A percentile compares a stretch with the other conserved stretches of the same genome.
Conservation (phyloP, 139 green algal species). For the Tetradesmus obliquus region DNA sequence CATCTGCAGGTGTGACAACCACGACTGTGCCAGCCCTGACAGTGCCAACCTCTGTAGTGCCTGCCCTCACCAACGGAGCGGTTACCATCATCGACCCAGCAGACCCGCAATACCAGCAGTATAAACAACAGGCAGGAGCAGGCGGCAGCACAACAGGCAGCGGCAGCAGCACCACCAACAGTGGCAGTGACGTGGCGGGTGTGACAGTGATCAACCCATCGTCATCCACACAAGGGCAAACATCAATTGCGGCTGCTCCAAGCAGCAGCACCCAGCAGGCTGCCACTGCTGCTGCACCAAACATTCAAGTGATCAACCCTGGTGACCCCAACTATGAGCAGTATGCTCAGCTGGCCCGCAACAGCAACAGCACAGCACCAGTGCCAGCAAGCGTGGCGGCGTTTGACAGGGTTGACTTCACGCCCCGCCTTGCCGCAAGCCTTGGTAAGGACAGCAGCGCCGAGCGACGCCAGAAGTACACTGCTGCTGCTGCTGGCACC, state of each 20-base stretch:
- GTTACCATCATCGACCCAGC: constrained; percentile 10
- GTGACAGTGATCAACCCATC: constrained; percentile 3
- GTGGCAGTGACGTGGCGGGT: not conserved
- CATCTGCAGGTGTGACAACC: not conserved
- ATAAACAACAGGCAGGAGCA: not conserved
- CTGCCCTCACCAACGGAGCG: not conserved
- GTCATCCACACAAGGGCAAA: not conserved
- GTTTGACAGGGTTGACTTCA: not conserved
- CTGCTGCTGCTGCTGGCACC: not conserved
- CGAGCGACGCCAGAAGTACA: not conserved
- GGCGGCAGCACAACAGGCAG: not conserved
- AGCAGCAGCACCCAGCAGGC: constrained; percentile 16
- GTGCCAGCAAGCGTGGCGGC: not conserved
- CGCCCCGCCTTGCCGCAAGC: not conserved
- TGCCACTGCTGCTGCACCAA: not conserved
- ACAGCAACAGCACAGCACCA: not conserved
- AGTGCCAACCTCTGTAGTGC: not conserved
- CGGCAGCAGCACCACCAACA: not conserved
- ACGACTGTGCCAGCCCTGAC: not conserved
- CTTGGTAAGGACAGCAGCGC: not conserved
- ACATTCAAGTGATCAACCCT: not conserved
- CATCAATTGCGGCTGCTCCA: not conserved
- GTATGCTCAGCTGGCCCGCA: not conserved
- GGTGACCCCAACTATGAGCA: not conserved
- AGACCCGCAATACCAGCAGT: not conserved